A percentile compares a stretch with the other conserved stretches of the same genome.
phyloP scores from a whole-genome alignment of 2,329 filamentous ascomycete genomes.

The Fusarium mexicanum region DNA sequence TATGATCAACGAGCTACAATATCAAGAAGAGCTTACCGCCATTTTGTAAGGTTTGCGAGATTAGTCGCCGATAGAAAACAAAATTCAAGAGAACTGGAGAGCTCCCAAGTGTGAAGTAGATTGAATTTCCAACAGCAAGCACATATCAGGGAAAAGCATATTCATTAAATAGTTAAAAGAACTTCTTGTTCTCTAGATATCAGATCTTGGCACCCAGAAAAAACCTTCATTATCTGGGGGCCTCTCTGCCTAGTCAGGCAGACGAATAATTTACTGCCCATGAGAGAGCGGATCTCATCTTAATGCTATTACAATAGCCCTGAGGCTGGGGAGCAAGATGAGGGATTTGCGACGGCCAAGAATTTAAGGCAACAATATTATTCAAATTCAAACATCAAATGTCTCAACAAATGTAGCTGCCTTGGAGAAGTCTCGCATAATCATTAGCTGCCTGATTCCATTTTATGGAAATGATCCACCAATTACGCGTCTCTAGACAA shows the following conservation, averaged over 20 bases:
- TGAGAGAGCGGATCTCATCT: neutral
- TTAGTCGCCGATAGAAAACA: neutral
- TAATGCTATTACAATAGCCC: neutral
- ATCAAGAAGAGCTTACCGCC: neutral
- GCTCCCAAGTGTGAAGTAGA: rapidly evolving
- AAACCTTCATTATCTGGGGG: rapidly evolving
- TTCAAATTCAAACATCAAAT: neutral
- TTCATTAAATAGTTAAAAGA: neutral
- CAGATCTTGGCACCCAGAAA: rapidly evolving
- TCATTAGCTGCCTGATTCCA: neutral
- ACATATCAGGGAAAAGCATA: neutral
- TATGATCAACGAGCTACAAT: rapidly evolving
- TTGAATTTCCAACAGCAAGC: neutral
- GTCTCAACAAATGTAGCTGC: neutral
- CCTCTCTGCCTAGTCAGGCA: conserved; percentile 16
- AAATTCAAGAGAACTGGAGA: neutral
- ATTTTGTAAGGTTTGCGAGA: neutral
- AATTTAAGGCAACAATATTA: neutral
- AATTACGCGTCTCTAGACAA: neutral
- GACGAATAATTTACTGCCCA: neutral
- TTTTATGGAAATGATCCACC: neutral
- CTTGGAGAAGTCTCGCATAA: neutral
- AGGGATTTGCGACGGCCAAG: neutral
- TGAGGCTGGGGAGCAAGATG: too few species aligned
- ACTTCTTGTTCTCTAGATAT: rapidly evolving